Conservation (phyloP, 108 stramenopile genomes). For the Heterococcus sp. region DNA sequence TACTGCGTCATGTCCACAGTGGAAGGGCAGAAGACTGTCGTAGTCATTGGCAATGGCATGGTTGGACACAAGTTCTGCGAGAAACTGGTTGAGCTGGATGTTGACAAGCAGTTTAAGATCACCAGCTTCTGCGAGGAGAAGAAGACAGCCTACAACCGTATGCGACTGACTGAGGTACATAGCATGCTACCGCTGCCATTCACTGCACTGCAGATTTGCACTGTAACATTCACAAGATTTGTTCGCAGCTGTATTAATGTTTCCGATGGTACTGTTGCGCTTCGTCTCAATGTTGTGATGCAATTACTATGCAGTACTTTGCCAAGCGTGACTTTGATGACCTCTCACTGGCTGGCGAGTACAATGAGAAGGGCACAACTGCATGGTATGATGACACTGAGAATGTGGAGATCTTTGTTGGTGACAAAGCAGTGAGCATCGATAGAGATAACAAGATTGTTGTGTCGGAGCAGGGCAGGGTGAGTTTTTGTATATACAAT, state of each 20-base stretch:
- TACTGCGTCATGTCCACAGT: conserved; percentile 19
- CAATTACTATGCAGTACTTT: conserved; percentile 75
- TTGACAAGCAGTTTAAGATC: conserved; percentile 51
- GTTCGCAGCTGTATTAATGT: no score
- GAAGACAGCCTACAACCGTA: conserved; percentile 85
- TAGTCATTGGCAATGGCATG: conserved; percentile 62
- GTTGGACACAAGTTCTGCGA: conserved; percentile 90
- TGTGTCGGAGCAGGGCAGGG: conserved; percentile 63
- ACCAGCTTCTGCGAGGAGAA: conserved; percentile 87
- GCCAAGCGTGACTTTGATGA: conserved; percentile 75
- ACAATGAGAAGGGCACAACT: conserved; percentile 58
- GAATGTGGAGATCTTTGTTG: conserved; percentile 70
- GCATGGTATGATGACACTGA: conserved; percentile 78
- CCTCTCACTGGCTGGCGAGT: conserved; percentile 77
- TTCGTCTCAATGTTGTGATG: no score
- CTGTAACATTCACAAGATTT: no score
- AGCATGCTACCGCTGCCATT: no score
- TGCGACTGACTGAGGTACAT: conserved; percentile 70
- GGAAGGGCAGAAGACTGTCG: conserved; percentile 19
- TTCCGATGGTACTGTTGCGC: no score
- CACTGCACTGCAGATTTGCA: no score
- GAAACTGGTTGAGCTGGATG: conserved; percentile 70
- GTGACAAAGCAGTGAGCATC: conserved; percentile 74
- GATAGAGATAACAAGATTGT: conserved; percentile 76
- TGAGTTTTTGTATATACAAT: neutral